Conservation (phyloP, 441 rosid genomes). For the Croton laevigatus region DNA sequence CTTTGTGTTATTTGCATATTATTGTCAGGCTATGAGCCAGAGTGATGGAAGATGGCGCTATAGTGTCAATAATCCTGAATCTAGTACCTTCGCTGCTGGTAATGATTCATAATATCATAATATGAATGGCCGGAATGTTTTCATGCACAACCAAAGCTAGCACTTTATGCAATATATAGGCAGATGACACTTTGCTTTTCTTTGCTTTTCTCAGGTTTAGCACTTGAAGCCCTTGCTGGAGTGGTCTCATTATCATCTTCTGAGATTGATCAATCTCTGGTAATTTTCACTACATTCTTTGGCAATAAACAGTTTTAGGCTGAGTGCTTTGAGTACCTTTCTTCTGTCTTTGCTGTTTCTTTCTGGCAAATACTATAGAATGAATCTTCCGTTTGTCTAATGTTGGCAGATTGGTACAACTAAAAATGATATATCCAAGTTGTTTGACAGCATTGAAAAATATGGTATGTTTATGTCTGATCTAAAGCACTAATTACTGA, state of each 20-base stretch:
- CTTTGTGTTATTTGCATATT: conserved; percentile 26
- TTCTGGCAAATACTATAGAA: not conserved
- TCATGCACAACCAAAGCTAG: not conserved
- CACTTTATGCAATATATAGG: not conserved
- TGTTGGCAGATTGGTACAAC: conserved; percentile 61
- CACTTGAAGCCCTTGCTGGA: conserved; percentile 87
- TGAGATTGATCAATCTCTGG: conserved; percentile 78
- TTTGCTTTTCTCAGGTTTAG: conserved; percentile 58
- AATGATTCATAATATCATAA: conserved; percentile 22
- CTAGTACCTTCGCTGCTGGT: conserved; percentile 96
- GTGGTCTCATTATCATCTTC: conserved; percentile 73
- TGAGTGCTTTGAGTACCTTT: not conserved
- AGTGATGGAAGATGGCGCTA: conserved; percentile 96
- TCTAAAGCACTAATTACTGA: not conserved
- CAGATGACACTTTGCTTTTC: conserved; percentile 14
- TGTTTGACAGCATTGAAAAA: conserved; percentile 72
- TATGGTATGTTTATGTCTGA: conserved; percentile 51
- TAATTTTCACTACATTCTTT: conserved; percentile 31
- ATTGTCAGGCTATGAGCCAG: conserved; percentile 80
- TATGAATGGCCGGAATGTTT: not conserved
- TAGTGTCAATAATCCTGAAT: conserved; percentile 71
- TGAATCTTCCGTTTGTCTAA: conserved; percentile 15
- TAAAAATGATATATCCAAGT: conserved; percentile 70
- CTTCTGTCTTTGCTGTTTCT: not conserved
- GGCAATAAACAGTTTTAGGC: too few species aligned